phyloP scores from a whole-genome alignment of 176 grass and related monocot genomes.

The Aegilops tauschii region DNA sequence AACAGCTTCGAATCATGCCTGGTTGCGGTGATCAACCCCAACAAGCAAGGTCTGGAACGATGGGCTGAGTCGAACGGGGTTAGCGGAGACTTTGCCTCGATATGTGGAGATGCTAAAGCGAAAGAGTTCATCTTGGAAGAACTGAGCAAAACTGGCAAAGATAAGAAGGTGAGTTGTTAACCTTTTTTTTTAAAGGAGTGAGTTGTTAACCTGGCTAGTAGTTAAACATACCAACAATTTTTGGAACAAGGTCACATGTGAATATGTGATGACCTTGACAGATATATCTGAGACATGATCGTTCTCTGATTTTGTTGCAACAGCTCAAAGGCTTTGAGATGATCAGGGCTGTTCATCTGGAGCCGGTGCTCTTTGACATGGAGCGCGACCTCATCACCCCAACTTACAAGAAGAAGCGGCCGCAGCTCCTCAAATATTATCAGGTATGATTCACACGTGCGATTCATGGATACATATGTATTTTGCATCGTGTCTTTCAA shows the following conservation, averaged over 20 bases:
- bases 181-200: conserved; percentile 10
- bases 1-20: conserved; percentile 96
- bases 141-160: conserved; percentile 65
- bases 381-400: conserved; percentile 90
- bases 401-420: conserved; percentile 96
- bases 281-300: background rate
- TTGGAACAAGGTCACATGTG: background rate
- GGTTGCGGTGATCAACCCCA: conserved; percentile 79
- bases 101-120: conserved; percentile 60
- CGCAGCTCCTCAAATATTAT: conserved; percentile 83
- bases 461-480: background rate
- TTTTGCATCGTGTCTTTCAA: background rate
- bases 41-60: conserved; percentile 59
- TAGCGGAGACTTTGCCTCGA: conserved; percentile 44
- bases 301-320: conserved; percentile 22
- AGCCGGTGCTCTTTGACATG: conserved; percentile 74
- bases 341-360: conserved; percentile 85
- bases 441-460: conserved; percentile 51
- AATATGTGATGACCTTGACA: background rate
- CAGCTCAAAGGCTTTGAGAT: conserved; percentile 98
- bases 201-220: background rate
- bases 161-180: conserved; percentile 58
- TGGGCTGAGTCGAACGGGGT: conserved; percentile 78
- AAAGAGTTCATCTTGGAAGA: conserved; percentile 74
- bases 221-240: background rate